These are phyloP conservation scores for Pestalotiopsis sp. DNA, from an alignment of 2,329 filamentous ascomycete genomes.

Conservation along the genomic window DNA sequence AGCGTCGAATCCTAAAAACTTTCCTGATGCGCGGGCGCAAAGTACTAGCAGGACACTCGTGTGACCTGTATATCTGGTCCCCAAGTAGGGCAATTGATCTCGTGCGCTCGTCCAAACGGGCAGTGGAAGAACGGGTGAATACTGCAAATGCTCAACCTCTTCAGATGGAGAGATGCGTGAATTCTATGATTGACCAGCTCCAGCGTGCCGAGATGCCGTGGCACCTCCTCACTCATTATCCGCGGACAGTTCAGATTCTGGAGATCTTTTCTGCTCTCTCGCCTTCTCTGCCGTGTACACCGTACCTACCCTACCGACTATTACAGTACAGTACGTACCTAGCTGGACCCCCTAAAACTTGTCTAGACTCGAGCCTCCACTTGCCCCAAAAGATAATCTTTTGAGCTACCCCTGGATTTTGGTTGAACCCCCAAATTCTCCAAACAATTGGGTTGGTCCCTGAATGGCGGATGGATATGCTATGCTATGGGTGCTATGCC, in stretches of 20 bases:
- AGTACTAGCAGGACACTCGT: neutral
- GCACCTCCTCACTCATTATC: neutral
- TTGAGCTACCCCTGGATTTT: constrained; percentile 7
- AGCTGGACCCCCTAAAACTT: neutral
- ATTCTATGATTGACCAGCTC: neutral
- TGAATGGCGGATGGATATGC: neutral
- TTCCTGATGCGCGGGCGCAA: neutral
- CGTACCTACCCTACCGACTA: too few relatives aligned
- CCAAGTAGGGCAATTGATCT: constrained; percentile 10
- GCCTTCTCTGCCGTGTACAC: neutral
- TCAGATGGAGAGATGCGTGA: neutral
- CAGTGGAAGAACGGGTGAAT: neutral
- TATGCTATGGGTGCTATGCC: too few relatives aligned
- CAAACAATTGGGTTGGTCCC: constrained; percentile 10
- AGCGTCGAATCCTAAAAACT: neutral
- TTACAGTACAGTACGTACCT: too few relatives aligned
- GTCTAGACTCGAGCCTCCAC: constrained; percentile 4
- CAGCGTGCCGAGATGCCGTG: neutral
- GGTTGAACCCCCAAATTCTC: constrained; percentile 7
- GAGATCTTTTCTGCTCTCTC: neutral
- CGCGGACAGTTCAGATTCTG: neutral
- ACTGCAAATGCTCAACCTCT: neutral
- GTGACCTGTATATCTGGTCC: neutral
- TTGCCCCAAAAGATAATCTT: neutral
- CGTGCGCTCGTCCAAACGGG: neutral